phyloP scores from a whole-genome alignment of 306 rosid species.

The Biancaea sappan region DNA sequence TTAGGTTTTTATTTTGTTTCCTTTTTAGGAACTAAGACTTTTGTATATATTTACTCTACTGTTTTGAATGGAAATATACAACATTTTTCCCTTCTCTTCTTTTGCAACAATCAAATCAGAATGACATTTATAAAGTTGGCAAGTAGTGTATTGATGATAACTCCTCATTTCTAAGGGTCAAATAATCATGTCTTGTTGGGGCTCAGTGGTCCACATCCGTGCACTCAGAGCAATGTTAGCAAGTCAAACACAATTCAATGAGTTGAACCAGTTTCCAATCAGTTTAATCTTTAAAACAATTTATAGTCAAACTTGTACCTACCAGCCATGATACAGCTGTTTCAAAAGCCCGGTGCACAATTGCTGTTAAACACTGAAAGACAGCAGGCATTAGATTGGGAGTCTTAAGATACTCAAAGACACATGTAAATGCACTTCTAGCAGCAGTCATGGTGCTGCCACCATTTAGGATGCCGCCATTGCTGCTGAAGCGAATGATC shows the following conservation, averaged over 20 bases:
- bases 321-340: constrained; percentile 93
- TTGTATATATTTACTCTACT: too few relatives aligned
- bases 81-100: too few relatives aligned
- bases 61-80: too few relatives aligned
- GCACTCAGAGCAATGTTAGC: constrained; percentile 16
- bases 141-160: constrained; percentile 8
- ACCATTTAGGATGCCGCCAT: constrained; percentile 96
- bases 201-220: constrained; percentile 23
- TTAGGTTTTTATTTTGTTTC: too few relatives aligned
- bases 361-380: constrained; percentile 88
- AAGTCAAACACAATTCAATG: constrained; percentile 3
- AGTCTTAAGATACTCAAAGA: constrained; percentile 93
- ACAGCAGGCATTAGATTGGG: constrained; percentile 96
- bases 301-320: constrained; percentile 37
- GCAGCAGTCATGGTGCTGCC: constrained; percentile 56
- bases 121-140: not conserved
- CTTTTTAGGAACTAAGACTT: too few relatives aligned
- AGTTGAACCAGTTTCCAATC: constrained; percentile 26
- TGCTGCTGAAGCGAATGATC: constrained; percentile 95
- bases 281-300: constrained; percentile 32
- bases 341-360: constrained; percentile 90
- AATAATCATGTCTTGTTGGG: constrained; percentile 7
- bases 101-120: not conserved
- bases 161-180: not conserved
- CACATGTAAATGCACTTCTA: constrained; percentile 96